Base-by-base conservation (phyloP, 2,329 filamentous ascomycete species). In the Nemania abortiva region DNA sequence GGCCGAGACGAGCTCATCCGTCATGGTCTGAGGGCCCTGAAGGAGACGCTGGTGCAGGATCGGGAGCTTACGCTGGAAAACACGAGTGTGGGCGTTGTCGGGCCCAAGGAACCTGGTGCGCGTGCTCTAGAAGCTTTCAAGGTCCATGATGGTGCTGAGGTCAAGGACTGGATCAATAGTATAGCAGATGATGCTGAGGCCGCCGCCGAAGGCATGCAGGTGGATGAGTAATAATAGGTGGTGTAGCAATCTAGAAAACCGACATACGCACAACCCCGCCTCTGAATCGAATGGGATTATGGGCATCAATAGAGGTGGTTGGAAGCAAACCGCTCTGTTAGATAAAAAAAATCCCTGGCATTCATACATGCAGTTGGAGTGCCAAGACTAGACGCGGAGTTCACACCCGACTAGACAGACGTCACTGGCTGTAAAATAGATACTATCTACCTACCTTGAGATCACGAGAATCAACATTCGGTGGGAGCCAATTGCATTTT, bases 31-130 rank as follows among this genome's bases (percentile, higher is more conserved):
- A 89, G 89, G 79, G 95, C 96, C 60, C 85, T 99, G 79, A 97
- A 97, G 87, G 96, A 99, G 86, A 97, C 92, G 75, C 85, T 99
- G 80, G 92, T 93, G 66, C 95, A 98, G 88, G 96, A 99, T 83
- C 97, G 97, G 86, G 95, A 98, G 87, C 85, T 99, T 81, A 98
- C 95, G 64, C 89, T 98, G 49, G 96, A 98, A 81, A 99, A 99
- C 84, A 97, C 95, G 63, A 97, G 94, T 75, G 89, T 99, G 63
- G 95, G 93, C 45, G 86, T 98, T 70, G 92, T 95, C 24, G 95
- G 95, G 10, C 84, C 88, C 57, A 83, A 81, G 71, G 82, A 83
- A 69, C 82, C 83, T 6, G 84, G 84, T 63, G 85, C 84, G 79
- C 87, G 87, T 81, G 83, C 78, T 63, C 82, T 92, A 37, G 93